These are phyloP conservation scores for Leptographium galeiforme DNA, from an alignment of 2,329 filamentous ascomycete species.

Conservation along the genomic window DNA sequence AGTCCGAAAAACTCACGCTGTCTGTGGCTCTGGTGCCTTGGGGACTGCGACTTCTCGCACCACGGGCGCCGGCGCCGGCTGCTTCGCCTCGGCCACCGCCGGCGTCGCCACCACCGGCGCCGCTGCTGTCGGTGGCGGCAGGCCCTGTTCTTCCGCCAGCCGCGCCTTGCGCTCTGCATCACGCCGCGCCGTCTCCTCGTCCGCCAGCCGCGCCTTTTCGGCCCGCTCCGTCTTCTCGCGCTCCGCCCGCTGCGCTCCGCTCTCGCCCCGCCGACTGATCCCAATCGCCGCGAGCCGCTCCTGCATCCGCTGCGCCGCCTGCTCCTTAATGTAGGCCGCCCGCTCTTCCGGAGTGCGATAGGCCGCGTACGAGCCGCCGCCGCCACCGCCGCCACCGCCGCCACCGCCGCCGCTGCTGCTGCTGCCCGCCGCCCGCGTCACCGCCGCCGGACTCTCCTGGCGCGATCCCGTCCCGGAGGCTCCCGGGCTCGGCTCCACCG, in stretches of 20 bases:
- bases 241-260: conserved; percentile 69
- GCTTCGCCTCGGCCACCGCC: conserved; percentile 38
- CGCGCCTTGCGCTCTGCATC: conserved; percentile 78
- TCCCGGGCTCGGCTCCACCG: not conserved
- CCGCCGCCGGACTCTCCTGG: conserved; percentile 5
- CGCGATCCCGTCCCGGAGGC: conserved; percentile 19
- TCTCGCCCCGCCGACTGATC: conserved; percentile 77
- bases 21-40: conserved; percentile 56
- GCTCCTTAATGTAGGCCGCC: conserved; percentile 91
- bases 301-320: conserved; percentile 93
- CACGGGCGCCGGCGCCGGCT: conserved; percentile 53
- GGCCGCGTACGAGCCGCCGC: conserved; percentile 58
- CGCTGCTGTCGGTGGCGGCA: conserved; percentile 40
- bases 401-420: conserved; percentile 31
- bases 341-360: conserved; percentile 89
- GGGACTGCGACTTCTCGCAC: conserved; percentile 14
- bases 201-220: conserved; percentile 74
- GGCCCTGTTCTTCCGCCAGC: conserved; percentile 62
- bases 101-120: conserved; percentile 16
- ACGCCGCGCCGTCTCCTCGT: conserved; percentile 83
- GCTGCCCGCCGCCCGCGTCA: conserved; percentile 32
- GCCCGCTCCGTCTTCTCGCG: conserved; percentile 80
- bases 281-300: conserved; percentile 88
- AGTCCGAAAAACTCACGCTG: conserved; percentile 74
- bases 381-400: conserved; percentile 36